A percentile compares a stretch with the other conserved stretches of the same genome.
phyloP scores from a whole-genome alignment of 148 eudicot genomes.

The Beta vulgaris region DNA sequence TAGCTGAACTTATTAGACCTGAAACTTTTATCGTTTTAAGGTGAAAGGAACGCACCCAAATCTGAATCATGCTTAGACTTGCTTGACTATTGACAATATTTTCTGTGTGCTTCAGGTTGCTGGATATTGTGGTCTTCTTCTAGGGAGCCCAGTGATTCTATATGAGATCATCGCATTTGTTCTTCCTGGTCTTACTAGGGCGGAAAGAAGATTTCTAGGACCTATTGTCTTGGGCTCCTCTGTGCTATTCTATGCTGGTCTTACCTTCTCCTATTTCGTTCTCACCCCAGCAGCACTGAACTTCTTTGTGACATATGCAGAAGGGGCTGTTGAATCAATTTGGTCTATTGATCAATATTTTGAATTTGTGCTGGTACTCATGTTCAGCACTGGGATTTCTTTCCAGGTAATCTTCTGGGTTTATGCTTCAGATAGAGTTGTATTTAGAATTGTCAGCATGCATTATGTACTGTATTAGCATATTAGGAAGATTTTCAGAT shows the following conservation, averaged over 20 bases:
- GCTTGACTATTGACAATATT: background rate
- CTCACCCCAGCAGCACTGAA: conserved; percentile 99
- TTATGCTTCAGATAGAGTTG: too few species aligned
- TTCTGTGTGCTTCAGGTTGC: conserved; percentile 63
- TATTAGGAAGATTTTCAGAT: too few species aligned
- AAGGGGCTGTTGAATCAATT: conserved; percentile 92
- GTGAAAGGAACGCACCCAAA: too few species aligned
- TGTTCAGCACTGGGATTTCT: conserved; percentile 97
- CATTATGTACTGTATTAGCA: too few species aligned
- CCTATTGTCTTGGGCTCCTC: conserved; percentile 95
- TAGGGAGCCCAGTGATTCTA: conserved; percentile 88
- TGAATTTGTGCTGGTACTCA: conserved; percentile 87
- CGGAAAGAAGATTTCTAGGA: conserved; percentile 81
- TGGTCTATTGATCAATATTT: conserved; percentile 99
- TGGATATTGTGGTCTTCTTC: conserved; percentile 93
- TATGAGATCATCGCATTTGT: conserved; percentile 94
- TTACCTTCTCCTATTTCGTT: conserved; percentile 76
- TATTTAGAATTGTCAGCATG: too few species aligned
- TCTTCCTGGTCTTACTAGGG: conserved; percentile 85
- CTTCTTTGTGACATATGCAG: conserved; percentile 88
- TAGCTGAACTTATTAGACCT: too few species aligned
- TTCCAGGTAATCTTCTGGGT: conserved; percentile 84
- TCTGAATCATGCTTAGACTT: background rate
- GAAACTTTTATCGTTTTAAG: too few species aligned
- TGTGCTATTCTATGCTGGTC: conserved; percentile 82